Conservation (phyloP, 1,139 yeast genomes). For the Pichia sp. region DNA sequence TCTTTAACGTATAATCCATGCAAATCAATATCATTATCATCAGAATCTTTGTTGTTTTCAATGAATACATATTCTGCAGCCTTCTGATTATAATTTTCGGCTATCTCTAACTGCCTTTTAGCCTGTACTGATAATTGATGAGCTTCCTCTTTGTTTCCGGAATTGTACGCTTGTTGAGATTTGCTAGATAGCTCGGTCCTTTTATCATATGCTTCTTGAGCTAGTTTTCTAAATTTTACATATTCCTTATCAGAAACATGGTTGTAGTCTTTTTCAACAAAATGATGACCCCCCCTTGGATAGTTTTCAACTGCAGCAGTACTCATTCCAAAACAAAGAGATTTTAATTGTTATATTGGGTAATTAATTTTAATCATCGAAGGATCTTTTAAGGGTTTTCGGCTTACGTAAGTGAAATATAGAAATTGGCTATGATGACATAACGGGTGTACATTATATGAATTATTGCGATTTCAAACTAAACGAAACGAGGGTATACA, state of each 20-base stretch:
- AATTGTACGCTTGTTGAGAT: conserved; percentile 69
- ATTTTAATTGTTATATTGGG: too few relatives aligned
- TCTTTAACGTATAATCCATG: conserved; percentile 90
- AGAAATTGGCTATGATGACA: too few relatives aligned
- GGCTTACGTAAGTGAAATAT: too few relatives aligned
- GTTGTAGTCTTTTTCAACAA: conserved; percentile 41
- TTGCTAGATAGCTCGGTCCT: conserved; percentile 49
- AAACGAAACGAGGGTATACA: too few relatives aligned
- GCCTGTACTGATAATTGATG: conserved; percentile 65
- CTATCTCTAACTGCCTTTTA: conserved; percentile 48
- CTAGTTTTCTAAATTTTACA: conserved; percentile 54
- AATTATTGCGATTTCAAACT: too few relatives aligned
- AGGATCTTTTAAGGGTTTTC: too few relatives aligned
- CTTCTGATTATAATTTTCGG: conserved; percentile 61
- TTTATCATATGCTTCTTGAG: conserved; percentile 56
- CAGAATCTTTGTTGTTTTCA: conserved; percentile 82
- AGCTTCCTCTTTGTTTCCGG: conserved; percentile 68
- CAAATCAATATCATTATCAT: conserved; percentile 78
- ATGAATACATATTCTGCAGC: conserved; percentile 91
- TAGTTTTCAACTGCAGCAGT: background rate
- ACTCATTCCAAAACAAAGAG: background rate
- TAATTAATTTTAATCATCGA: too few relatives aligned
- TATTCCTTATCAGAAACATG: conserved; percentile 67
- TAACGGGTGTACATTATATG: too few relatives aligned
- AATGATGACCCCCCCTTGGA: background rate